Evolutionary conservation across 2,329 filamentous ascomycete species (phyloP).

Genomic region (Cladosporium sp.): DNA sequence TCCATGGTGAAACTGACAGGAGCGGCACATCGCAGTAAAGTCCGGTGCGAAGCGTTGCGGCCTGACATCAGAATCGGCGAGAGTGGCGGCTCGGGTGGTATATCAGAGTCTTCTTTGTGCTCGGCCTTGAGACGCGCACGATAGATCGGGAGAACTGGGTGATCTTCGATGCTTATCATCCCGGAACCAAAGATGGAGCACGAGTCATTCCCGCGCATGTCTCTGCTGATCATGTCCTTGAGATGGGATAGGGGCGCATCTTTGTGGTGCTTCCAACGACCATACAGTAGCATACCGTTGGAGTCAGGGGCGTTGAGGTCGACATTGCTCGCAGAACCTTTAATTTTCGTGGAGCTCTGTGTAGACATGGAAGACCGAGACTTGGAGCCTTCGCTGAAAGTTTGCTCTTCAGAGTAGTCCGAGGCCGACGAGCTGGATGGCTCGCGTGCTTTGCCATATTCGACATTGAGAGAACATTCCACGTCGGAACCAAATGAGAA

Average conservation of each 20-base stretch:
- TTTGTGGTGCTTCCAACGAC: constrained; percentile 8
- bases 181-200: constrained; percentile 1
- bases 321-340: too few species aligned
- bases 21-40: not conserved
- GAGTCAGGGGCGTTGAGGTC: too few species aligned
- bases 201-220: not conserved
- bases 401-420: too few species aligned
- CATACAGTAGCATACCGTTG: not conserved
- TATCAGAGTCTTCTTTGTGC: not conserved
- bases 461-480: too few species aligned
- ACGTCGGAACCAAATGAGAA: too few species aligned
- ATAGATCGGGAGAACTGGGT: constrained; percentile 1
- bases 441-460: too few species aligned
- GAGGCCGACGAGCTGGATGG: too few species aligned
- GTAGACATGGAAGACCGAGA: too few species aligned
- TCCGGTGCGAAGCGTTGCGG: not conserved
- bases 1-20: not conserved
- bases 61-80: not conserved
- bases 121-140: not conserved
- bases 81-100: not conserved
- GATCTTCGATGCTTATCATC: not conserved
- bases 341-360: too few species aligned
- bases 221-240: not conserved
- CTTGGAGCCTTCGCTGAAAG: too few species aligned
- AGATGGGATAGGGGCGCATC: not conserved